Base-by-base conservation (phyloP, 1,139 yeast species). In the Saccharomyces hybrid region DNA sequence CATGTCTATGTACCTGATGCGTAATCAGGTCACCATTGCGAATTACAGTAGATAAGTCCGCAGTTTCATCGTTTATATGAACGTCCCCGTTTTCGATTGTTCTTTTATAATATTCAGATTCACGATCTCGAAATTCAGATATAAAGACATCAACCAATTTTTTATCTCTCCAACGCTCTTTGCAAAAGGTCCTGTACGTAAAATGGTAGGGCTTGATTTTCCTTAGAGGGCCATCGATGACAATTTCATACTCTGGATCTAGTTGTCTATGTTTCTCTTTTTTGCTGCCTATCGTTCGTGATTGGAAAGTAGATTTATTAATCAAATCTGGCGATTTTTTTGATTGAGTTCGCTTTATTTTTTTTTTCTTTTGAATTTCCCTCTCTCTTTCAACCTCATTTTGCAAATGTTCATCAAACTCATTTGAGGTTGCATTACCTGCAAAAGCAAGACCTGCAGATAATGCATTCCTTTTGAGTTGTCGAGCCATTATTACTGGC, bases 131-230 rank as follows among this genome's bases (percentile, higher is more conserved):
- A 65, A 95, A 95, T 68, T 95, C 99, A 41, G 79, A 77, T 2
- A 83, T 74, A 64, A 95, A 93, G 4, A 95, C 81, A 55, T 93
- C 98, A 20, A 89, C 61, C 50, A 95, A 71, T 44, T 82, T 82
- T 14, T 88, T 75, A 64, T 86, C 95, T 62, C 93, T 77, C 99
- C 99, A 95, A 63, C 99, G 77, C 66, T 80, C 73, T 68, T 95
- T 95, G 71, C 97, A 91, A 66, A 85, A 88, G 0, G 99, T 93
- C 69, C 88, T 75, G 66, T 93, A 91, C 0, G 96, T 90, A 73
- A 82, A 93, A 66, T 79, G 87, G 67, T 93, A 95, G 0, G 99
- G 98, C 1, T 83, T 78, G 1, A 93, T 88, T 57, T 86, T 75
- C 48, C 98, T 74, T 53, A 88, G 73, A 1, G 80, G 73, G 0